Base-by-base conservation (phyloP, 805 yeast species). In the Lipomyces yamanashiensis region DNA sequence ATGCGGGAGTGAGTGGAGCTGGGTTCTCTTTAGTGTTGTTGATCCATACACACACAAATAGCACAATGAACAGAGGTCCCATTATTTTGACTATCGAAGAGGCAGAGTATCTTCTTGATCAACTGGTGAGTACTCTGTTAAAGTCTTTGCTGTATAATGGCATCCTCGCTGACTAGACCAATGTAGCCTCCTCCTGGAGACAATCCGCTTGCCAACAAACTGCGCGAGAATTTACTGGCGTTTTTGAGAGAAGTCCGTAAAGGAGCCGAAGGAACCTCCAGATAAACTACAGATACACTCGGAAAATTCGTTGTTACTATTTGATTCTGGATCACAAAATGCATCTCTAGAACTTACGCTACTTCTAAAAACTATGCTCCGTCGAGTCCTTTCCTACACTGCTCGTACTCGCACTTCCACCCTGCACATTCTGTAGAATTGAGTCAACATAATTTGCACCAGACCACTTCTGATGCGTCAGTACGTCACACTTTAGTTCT, bases 381-480 rank as follows among this genome's bases (percentile, higher is more conserved):
- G 68, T 65, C 13, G 68, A 65, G 36, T 63, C 68, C 33, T 37
- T 39, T 8, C 68, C 68, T n/a, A 54, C 51, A 33, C 60, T 64
- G 43, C 64, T 64, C 54, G 64, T 53, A 49, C 67, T 62, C 48
- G 61, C 57, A 36, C 62, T 62, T 5, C 84, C 81, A 13, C 81
- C 79, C 58, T 79, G 80, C 1, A 82, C 78, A 23, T 78, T 72
- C 49, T 75, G 76, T 63, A 80, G 72, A 19, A 83, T 72, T 10
- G 79, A 74, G 67, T 84, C 87, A 37, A 79, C 72, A 68, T 83
- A 82, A 69, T 81, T 81, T n/a, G 85, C 85, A 7, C 88, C 88
- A 3, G 85, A 82, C 88, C 88, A 84, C 66, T 79, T 81, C 71
- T 84, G 88, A 68, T 84, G 88, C 8, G 85, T 85, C 67, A 84